Evolutionary conservation across 129 eudicot genomes (phyloP), one percentile per base, ranked within the genome.

Genomic region (Flaveria bidentis): DNA sequence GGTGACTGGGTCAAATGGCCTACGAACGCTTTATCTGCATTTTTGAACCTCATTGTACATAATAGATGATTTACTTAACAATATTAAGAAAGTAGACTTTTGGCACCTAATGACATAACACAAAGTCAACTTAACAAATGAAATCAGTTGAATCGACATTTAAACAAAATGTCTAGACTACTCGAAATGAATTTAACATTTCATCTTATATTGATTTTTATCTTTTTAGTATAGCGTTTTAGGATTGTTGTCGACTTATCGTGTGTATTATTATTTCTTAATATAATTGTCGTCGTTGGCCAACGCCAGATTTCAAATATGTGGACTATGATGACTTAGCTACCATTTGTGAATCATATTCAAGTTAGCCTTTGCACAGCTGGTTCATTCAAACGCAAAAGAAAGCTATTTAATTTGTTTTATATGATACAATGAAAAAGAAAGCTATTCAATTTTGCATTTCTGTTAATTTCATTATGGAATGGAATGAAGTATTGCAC

Each of bases 251-350:
- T 28, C 6, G 61, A 28, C 33, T 69, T 76, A 17, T 15, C n/a
- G 0, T 23, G 47, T 28, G 46, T 76, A 26, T 49, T 71, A 46
- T 15, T 16, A n/a, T 60, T 26, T 45, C 5, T 53, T 23, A 41
- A 77, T 77, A 42, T 77, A 68, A 67, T 33, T 28, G 17, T 77
- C 30, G 23, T 5, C 51, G 8, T 82, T 63, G 60, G 39, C 57
- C 26, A 30, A 86, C 81, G 44, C 46, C 84, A 94, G 98, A 94
- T 94, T 74, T 74, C 97, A 14, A 89, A 89, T 80, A 89, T 94
- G 96, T 85, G 93, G 25, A 87, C 91, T 79, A 87, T 92, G 89
- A 91, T 94, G 96, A 86, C 93, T 72, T 89, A 94, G 61, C 97
- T 89, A 71, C 67, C 97, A 67, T 69, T 86, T 45, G 75, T 88